Conservation (phyloP, 2,329 filamentous ascomycete genomes). For the Epichloe sibirici region DNA sequence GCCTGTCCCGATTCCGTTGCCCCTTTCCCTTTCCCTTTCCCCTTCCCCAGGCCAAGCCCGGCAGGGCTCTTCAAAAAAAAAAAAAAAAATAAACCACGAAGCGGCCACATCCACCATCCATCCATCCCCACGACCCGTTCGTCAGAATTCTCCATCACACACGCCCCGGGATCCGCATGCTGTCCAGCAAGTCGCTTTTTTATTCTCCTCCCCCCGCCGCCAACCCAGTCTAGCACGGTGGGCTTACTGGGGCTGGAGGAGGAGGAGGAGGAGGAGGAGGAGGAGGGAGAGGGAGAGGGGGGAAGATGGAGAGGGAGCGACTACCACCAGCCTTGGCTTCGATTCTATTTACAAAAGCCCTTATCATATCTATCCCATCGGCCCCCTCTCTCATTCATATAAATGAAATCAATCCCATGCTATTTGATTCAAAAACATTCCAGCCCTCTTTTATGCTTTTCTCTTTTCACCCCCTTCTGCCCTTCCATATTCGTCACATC, state of each 20-base stretch:
- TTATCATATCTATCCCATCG: neutral
- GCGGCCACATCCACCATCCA: neutral
- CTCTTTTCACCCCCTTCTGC: neutral
- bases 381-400: neutral
- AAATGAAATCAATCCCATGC: neutral
- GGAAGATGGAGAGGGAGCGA: neutral
- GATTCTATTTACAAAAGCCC: neutral
- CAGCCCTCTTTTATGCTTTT: too few relatives aligned
- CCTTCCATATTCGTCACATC: neutral
- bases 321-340: neutral
- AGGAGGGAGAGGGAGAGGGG: neutral
- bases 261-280: neutral
- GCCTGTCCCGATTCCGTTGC: too few relatives aligned
- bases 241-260: too few relatives aligned
- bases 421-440: neutral
- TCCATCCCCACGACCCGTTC: neutral
- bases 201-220: neutral
- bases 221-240: neutral
- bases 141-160: neutral
- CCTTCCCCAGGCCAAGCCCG: too few relatives aligned
- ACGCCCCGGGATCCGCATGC: neutral
- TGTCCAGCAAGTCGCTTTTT: neutral
- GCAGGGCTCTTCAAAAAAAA: neutral
- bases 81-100: neutral
- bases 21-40: too few relatives aligned